phyloP scores from a whole-genome alignment of 352 stramenopile genomes.

The Phytopythium delawarense region DNA sequence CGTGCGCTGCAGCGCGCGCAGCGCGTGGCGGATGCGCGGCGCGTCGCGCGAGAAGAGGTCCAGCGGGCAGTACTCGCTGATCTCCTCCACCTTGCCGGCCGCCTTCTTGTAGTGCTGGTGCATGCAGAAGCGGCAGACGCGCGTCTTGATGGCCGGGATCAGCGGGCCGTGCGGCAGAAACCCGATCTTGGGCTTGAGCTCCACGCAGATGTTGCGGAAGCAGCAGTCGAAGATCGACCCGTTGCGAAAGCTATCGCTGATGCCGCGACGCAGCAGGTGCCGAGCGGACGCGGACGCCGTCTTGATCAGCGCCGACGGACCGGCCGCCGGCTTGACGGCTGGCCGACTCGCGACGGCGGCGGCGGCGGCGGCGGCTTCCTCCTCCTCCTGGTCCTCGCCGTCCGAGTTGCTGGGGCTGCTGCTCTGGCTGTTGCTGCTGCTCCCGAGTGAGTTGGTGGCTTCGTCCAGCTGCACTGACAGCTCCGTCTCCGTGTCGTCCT shows the following conservation, averaged over 20 bases:
- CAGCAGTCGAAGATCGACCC: slow-evolving; percentile 82
- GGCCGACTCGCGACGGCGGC: not conserved
- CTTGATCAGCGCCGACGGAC: not conserved
- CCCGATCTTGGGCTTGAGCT: slow-evolving; percentile 87
- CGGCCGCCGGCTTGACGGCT: not conserved
- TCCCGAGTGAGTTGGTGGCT: slow-evolving; percentile 20
- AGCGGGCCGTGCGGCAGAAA: slow-evolving; percentile 63
- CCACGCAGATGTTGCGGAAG: slow-evolving; percentile 83
- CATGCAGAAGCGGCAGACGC: slow-evolving; percentile 85
- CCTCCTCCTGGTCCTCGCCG: slow-evolving; percentile 18
- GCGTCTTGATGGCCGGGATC: slow-evolving; percentile 52
- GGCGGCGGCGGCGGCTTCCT: slow-evolving; percentile 7
- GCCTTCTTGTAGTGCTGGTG: slow-evolving; percentile 84
- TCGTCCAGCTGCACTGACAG: slow-evolving; percentile 15
- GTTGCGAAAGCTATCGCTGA: slow-evolving; percentile 23
- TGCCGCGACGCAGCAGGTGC: slow-evolving; percentile 4
- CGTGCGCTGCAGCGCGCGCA: slow-evolving; percentile 66
- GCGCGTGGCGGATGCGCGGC: slow-evolving; percentile 44
- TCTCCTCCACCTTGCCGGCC: slow-evolving; percentile 69
- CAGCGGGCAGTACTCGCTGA: slow-evolving; percentile 81
- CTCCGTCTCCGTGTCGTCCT: slow-evolving; percentile 18
- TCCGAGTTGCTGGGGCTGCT: slow-evolving; percentile 27
- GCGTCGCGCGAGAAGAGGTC: slow-evolving; percentile 76
- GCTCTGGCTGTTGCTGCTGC: slow-evolving; percentile 21
- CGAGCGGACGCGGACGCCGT: not conserved